Percentiles rank a stretch among this genome's conserved stretches.
These are phyloP conservation scores for Pisolithus albus DNA, from an alignment of 768 basidiomycete genomes.

Conservation along the genomic window DNA sequence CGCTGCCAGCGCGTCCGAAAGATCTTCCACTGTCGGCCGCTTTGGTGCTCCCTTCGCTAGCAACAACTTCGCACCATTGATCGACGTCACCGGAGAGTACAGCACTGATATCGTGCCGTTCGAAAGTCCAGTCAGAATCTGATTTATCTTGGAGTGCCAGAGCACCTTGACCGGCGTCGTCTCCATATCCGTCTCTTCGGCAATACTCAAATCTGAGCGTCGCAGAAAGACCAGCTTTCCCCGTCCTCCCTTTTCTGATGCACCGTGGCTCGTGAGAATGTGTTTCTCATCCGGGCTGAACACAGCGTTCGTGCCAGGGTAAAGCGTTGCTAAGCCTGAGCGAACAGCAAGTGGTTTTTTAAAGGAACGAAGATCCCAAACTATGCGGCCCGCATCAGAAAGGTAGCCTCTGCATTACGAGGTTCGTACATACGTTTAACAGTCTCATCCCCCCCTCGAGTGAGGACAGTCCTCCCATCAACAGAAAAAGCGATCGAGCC, in stretches of 20 bases:
- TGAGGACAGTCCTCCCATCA: constrained; percentile 79
- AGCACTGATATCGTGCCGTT: constrained; percentile 84
- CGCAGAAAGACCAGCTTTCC: constrained; percentile 72
- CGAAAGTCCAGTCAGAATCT: constrained; percentile 86
- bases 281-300: constrained; percentile 94
- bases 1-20: constrained; percentile 77
- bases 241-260: constrained; percentile 55
- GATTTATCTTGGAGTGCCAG: constrained; percentile 97
- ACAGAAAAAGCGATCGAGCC: constrained; percentile 85
- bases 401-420: not conserved
- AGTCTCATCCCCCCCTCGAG: constrained; percentile 90
- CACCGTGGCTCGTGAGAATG: constrained; percentile 77
- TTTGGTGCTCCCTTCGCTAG: constrained; percentile 81
- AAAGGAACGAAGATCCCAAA: constrained; percentile 92
- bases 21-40: constrained; percentile 78
- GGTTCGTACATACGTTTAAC: constrained; percentile 74
- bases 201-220: constrained; percentile 62
- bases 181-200: constrained; percentile 60
- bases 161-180: constrained; percentile 81
- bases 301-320: constrained; percentile 88
- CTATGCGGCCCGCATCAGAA: constrained; percentile 35
- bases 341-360: constrained; percentile 79
- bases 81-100: constrained; percentile 85
- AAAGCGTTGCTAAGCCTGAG: constrained; percentile 62
- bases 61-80: constrained; percentile 88